Conservation (phyloP, 2,329 filamentous ascomycete species). For the Colletotrichum phormii region DNA sequence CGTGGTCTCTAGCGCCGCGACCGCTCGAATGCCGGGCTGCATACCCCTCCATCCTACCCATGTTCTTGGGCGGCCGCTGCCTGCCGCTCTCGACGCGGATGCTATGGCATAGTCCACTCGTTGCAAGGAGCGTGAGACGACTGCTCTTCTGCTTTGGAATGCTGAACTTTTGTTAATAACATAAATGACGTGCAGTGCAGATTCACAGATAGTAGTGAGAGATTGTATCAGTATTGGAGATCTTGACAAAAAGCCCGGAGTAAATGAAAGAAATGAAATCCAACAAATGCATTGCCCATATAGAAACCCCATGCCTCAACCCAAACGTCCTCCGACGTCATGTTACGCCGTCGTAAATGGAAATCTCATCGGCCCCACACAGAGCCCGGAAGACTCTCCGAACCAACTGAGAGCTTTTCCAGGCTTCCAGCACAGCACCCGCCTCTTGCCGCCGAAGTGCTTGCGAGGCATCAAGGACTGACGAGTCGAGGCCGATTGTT, state of each 20-base stretch:
- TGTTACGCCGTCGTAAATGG: neutral
- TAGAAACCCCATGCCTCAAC: neutral
- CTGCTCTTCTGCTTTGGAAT: neutral
- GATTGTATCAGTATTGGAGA: neutral
- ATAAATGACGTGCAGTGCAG: neutral
- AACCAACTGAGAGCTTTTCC: neutral
- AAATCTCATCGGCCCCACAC: neutral
- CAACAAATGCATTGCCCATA: neutral
- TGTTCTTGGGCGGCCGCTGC: neutral
- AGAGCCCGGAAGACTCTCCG: neutral
- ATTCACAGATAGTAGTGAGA: neutral
- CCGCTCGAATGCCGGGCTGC: neutral
- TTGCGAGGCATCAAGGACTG: too few species aligned
- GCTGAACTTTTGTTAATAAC: neutral
- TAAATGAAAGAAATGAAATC: neutral
- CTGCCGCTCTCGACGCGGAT: neutral
- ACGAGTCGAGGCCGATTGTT: too few species aligned
- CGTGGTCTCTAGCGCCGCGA: neutral
- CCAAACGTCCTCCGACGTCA: neutral
- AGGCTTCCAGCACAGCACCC: too few species aligned
- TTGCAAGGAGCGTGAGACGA: neutral
- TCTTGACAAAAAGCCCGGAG: neutral
- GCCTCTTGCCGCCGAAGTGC: too few species aligned
- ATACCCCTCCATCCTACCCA: neutral
- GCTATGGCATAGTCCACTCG: neutral